These are phyloP conservation scores for Aspergillus sp. DNA, from an alignment of 2,329 filamentous ascomycete species.

Conservation along the genomic window DNA sequence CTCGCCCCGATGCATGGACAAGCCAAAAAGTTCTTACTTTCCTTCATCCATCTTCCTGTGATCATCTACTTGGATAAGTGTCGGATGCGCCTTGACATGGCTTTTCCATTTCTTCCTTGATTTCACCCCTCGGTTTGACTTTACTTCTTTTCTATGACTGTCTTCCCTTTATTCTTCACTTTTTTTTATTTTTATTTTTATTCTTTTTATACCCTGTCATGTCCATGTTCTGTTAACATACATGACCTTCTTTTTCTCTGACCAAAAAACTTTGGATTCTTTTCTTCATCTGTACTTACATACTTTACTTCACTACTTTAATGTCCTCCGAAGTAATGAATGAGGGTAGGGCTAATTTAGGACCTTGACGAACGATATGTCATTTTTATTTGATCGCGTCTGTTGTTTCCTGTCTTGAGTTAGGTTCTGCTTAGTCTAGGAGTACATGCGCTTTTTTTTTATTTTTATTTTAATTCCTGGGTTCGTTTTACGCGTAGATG, in stretches of 20 bases:
- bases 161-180: neutral
- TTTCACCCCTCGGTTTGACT: no score
- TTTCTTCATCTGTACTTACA: neutral
- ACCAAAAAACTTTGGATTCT: slow-evolving; percentile 2
- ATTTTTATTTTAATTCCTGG: neutral
- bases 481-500: neutral
- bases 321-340: slow-evolving; percentile 2
- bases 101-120: no score
- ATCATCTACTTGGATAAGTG: neutral
- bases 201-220: slow-evolving; percentile 2
- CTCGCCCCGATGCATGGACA: neutral
- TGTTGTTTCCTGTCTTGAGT: no score
- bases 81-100: no score
- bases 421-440: neutral
- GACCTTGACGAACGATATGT: neutral
- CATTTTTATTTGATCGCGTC: neutral
- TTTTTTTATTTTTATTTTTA: slow-evolving; percentile 5
- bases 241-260: slow-evolving; percentile 4
- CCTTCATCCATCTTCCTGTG: no score
- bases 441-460: neutral
- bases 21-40: neutral
- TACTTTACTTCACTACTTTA: neutral
- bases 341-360: slow-evolving; percentile 2
- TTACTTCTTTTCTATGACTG: neutral
- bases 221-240: no score